Base-by-base conservation (phyloP, 2,329 filamentous ascomycete species). In the Falciphora oryzae region DNA sequence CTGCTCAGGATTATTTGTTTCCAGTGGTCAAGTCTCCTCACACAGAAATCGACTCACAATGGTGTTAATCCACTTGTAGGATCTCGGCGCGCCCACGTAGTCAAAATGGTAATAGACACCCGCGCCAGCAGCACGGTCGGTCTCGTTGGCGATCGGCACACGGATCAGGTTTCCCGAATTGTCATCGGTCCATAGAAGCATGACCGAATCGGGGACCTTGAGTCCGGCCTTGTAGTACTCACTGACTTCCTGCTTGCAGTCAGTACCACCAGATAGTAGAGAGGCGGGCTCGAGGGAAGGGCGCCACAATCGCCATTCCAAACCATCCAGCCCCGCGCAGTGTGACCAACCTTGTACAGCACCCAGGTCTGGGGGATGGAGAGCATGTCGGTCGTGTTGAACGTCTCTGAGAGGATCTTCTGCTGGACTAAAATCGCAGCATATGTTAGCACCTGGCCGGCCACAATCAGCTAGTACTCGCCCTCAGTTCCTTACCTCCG, bases 31-130 rank as follows among this genome's bases (percentile, higher is more conserved):
- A 32, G 7, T 7, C 35, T 32, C 4, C 31, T 32, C 10, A 11
- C 31, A 11, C 13, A 13, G 38, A 6, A 13, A 7, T 44, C 31
- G 44, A n/a, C 44, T 50, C 7, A 53, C 44, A 60, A 88, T 85
- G 0, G 85, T 89, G 70, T 89, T 89, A 70, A 89, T 87, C 80
- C 84, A 86, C 68, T 84, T 86, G 73, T 84, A 85, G 73, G 83
- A 79, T 58, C 85, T 79, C 18, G 85, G 82, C 59, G 82, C 82
- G 16, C 86, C 85, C 28, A 88, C 85, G 65, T 86, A 78, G 66
- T 80, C 77, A 65, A 80, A 78, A 67, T 80, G 78, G 67, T 86
- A 86, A 69, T 86, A 86, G 10, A 87, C 81, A 35, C 86, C 85
- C 29, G 85, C 83, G 29, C 85, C 84, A 13, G 84, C 85, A 4